These are phyloP conservation scores for Capsicum chinense DNA, from an alignment of 257 asterid species.

Conservation along the genomic window DNA sequence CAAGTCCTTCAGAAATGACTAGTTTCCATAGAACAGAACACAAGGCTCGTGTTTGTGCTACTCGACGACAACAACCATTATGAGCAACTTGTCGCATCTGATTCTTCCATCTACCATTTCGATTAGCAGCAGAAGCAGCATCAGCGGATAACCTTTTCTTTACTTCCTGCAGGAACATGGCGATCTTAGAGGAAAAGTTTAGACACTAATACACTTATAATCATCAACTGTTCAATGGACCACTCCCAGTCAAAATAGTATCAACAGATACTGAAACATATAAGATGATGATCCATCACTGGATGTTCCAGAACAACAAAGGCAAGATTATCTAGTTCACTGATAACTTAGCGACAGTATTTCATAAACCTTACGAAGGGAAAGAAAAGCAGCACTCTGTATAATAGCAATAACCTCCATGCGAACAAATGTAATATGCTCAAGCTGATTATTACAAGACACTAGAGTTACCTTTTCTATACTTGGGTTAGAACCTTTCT, in stretches of 20 bases:
- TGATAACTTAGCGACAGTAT: neutral
- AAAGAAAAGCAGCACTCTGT: neutral
- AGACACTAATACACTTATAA: constrained; percentile 25
- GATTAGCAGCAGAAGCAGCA: constrained; percentile 79
- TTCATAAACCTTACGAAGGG: neutral
- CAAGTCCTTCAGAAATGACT: constrained; percentile 73
- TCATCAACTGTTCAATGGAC: constrained; percentile 9
- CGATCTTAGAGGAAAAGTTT: constrained; percentile 34
- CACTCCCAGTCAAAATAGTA: constrained; percentile 6
- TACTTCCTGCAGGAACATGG: constrained; percentile 64
- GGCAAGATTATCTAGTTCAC: neutral
- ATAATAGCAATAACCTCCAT: neutral
- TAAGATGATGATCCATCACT: constrained; percentile 1
- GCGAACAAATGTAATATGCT: constrained; percentile 1
- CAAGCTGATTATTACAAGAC: neutral
- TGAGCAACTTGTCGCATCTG: constrained; percentile 91
- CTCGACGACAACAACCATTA: constrained; percentile 96
- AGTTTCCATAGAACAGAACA: constrained; percentile 85
- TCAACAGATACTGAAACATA: constrained; percentile 13
- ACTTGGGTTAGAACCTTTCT: constrained; percentile 77
- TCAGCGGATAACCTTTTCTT: constrained; percentile 88
- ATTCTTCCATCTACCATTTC: constrained; percentile 96
- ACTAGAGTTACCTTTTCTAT: constrained; percentile 77
- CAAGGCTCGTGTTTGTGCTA: constrained; percentile 83
- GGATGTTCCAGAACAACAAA: neutral